Evolutionary conservation across 208 protist genomes (phyloP).

Genomic region (Leishmania tropica): DNA sequence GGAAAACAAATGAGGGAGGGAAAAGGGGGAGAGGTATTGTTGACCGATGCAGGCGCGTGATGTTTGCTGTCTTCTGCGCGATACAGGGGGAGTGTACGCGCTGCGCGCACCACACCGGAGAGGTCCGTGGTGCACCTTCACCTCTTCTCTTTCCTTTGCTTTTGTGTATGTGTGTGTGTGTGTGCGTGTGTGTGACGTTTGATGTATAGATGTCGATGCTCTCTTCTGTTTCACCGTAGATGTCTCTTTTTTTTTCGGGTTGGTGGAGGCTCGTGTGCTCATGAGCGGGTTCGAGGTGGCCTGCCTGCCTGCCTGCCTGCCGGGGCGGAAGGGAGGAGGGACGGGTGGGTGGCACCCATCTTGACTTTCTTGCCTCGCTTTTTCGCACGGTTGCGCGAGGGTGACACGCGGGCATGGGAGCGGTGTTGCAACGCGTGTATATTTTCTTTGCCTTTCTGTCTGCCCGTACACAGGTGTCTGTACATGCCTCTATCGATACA

Average conservation of each 20-base stretch:
- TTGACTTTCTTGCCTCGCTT: background rate
- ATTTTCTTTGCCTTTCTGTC: background rate
- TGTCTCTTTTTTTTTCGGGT: background rate
- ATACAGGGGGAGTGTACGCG: background rate
- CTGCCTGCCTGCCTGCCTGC: background rate
- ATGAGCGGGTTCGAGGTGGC: background rate
- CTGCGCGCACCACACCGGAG: background rate
- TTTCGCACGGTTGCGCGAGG: background rate
- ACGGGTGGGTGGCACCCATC: background rate
- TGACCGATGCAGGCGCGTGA: background rate
- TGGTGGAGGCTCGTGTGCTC: background rate
- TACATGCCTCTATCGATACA: too few relatives aligned
- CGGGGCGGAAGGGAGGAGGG: background rate
- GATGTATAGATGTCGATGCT: background rate
- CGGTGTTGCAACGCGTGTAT: background rate
- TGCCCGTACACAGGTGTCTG: background rate
- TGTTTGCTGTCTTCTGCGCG: background rate
- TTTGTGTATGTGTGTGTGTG: constrained; percentile 1
- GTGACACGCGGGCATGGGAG: background rate
- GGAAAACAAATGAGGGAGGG: too few relatives aligned
- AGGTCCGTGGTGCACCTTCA: background rate
- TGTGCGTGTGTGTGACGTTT: background rate
- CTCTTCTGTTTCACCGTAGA: too few relatives aligned
- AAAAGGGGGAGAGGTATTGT: background rate
- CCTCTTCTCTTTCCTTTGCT: constrained; percentile 15